A percentile compares a stretch with the other conserved stretches of the same genome.
Conservation (phyloP, 768 basidiomycete species). For the Rhodosporidiobolus odoratus region DNA sequence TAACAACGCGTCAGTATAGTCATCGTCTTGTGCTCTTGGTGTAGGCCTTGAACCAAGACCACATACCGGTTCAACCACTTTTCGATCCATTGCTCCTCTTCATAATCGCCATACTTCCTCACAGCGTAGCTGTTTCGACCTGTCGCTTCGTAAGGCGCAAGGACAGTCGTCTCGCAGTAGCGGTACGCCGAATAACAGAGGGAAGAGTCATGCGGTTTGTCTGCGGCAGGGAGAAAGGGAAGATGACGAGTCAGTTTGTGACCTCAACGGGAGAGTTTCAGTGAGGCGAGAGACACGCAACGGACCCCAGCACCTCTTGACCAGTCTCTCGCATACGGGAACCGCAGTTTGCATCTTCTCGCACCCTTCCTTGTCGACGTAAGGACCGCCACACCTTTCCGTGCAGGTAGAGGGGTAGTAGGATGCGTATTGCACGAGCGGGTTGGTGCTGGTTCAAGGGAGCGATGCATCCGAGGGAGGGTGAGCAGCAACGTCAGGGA, state of each 20-base stretch:
- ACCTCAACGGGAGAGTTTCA: background rate
- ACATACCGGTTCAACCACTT: constrained; percentile 35
- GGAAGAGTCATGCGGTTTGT: constrained; percentile 22
- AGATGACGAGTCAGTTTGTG: background rate
- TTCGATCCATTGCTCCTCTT: constrained; percentile 36
- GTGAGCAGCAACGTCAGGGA: background rate
- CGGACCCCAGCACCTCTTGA: constrained; percentile 35
- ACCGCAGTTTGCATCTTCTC: constrained; percentile 25
- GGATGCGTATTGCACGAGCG: constrained; percentile 38
- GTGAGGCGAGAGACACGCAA: background rate
- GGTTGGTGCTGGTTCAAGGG: constrained; percentile 34
- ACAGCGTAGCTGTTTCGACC: constrained; percentile 37
- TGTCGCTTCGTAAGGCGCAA: constrained; percentile 26
- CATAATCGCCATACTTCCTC: constrained; percentile 38
- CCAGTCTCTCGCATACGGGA: constrained; percentile 34
- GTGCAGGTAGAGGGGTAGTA: constrained; percentile 41
- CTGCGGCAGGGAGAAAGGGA: background rate
- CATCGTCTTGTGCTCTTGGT: too few species aligned
- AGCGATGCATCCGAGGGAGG: background rate
- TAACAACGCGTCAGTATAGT: too few species aligned
- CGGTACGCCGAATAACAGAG: constrained; percentile 30
- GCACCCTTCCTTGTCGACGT: constrained; percentile 26
- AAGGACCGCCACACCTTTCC: constrained; percentile 32
- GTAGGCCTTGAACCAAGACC: too few species aligned
- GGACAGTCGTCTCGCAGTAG: constrained; percentile 40